phyloP scores from a whole-genome alignment of 768 basidiomycete genomes.

The Tulasnella calospora region DNA sequence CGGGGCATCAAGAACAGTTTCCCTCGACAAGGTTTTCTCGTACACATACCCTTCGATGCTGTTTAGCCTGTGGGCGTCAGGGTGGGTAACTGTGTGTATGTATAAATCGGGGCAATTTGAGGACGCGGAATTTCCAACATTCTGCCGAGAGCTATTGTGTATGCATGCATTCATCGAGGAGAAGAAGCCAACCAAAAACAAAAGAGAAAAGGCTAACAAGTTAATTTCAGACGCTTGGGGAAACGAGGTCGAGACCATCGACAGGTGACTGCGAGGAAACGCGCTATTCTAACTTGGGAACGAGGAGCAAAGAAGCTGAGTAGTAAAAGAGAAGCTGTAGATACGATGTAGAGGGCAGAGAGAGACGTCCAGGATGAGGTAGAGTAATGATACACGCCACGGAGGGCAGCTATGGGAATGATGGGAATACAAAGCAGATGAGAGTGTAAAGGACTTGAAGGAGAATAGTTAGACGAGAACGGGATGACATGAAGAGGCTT shows the following conservation, averaged over 20 bases:
- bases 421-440: neutral
- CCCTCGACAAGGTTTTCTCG: neutral
- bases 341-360: neutral
- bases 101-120: neutral
- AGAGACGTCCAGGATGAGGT: neutral
- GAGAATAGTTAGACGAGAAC: neutral
- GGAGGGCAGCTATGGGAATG: neutral
- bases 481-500: no score
- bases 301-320: neutral
- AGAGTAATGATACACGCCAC: neutral
- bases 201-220: neutral
- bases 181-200: neutral
- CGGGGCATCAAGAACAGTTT: neutral
- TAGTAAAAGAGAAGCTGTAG: neutral
- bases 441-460: neutral
- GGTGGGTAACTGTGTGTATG: neutral
- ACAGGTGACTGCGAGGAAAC: neutral
- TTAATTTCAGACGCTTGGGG: neutral
- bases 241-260: neutral
- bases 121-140: neutral
- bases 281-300: neutral
- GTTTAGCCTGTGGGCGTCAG: neutral
- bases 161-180: neutral
- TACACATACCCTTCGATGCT: neutral
- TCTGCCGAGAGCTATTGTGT: neutral